Base-by-base conservation (phyloP, 768 basidiomycete genomes). In the Tricholomella constricta region DNA sequence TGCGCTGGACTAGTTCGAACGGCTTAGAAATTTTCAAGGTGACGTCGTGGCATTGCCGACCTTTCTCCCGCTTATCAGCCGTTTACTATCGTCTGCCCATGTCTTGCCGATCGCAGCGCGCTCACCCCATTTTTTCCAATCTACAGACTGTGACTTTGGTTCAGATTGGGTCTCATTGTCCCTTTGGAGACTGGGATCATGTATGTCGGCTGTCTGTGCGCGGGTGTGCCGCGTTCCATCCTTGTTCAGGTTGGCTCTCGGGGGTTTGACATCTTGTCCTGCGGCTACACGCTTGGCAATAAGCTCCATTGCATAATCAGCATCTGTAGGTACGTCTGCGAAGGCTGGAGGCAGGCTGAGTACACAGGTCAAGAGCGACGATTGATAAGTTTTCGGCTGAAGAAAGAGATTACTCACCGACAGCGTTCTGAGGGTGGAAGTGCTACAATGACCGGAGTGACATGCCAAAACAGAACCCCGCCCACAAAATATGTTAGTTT, bases 221-320 rank as follows among this genome's bases (percentile, higher is more conserved):
- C 4, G 31, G 9, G 31, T 32, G 14, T 32, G 9, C 2, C 10
- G 10, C 14, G 3, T 55, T 27, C 53, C 43, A 49, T 61, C 52
- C 34, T 42, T 51, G 42, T 60, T n/a, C n/a, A n/a, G n/a, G n/a
- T n/a, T 42, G 27, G 53, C 60, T 22, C 54, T 67, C 31, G 68
- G 58, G 4, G 78, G 72, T 19, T 63, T 69, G 31, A 86, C 63
- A 22, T 76, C 72, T 44, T 84, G 70, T 6, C 86, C 86, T 17
- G 75, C 68, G 29, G 80, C 76, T 4, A 86, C 74, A 7, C 86
- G 80, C 51, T 77, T 73, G 3, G 85, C 78, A 15, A 88, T 86
- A 10, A 88, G 63, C 32, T 85, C 77, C 82, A 88, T 87, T 2
- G 87, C 85, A 60, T 85, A 84, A 43, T 88, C 84, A 3, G 81